A percentile compares a stretch with the other conserved stretches of the same genome.
phyloP scores from a whole-genome alignment of 345 rosid species.

The Erodium maritimum region DNA sequence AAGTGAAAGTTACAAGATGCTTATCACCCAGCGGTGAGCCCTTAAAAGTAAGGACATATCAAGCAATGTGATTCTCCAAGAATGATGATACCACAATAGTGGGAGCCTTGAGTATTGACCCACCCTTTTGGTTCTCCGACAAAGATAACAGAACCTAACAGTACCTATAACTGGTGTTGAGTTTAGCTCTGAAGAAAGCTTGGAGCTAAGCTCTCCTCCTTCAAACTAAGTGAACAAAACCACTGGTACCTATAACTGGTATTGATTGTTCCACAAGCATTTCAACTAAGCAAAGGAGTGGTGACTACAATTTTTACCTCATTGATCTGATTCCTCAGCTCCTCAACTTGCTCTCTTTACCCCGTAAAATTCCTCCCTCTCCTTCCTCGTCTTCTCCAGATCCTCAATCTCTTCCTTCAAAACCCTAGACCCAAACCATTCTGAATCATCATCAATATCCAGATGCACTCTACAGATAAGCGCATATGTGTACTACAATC shows the following conservation, averaged over 20 bases:
- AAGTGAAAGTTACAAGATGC: too few relatives aligned
- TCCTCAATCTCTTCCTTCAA: slow-evolving; percentile 48
- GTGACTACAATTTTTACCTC: slow-evolving; percentile 17
- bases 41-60: too few relatives aligned
- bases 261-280: not conserved
- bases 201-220: too few relatives aligned
- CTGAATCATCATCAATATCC: not conserved
- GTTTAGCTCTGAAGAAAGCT: too few relatives aligned
- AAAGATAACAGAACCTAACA: too few relatives aligned
- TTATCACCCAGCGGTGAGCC: too few relatives aligned
- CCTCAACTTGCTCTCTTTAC: slow-evolving; percentile 22
- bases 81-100: too few relatives aligned
- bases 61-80: too few relatives aligned
- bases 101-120: too few relatives aligned
- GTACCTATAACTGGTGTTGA: too few relatives aligned
- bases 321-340: slow-evolving; percentile 21
- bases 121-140: too few relatives aligned
- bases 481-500: not conserved
- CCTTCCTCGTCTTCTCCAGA: slow-evolving; percentile 38
- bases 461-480: not conserved
- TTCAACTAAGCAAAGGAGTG: not conserved
- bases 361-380: slow-evolving; percentile 38
- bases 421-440: slow-evolving; percentile 20
- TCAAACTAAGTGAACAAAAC: too few relatives aligned
- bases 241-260: not conserved